These are phyloP conservation scores for Aspergillus novofumigatus DNA, from an alignment of 2,329 filamentous ascomycete species.

Conservation along the genomic window DNA sequence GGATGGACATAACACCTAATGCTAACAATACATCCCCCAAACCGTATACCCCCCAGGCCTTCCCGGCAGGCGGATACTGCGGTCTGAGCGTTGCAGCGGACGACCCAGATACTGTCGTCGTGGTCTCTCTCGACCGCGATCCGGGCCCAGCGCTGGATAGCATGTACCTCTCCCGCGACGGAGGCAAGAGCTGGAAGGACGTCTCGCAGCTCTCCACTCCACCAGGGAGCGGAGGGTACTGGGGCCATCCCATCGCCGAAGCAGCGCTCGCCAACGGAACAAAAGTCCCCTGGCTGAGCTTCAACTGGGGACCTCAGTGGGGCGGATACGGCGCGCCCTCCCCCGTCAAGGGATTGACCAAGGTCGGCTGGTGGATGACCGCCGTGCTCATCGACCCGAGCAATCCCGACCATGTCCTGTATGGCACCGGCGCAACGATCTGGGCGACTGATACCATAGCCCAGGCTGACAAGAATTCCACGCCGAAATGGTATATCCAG, in stretches of 20 bases:
- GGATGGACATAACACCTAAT: conserved; percentile 11
- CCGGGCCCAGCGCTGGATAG: conserved; percentile 13
- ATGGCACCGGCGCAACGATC: conserved; percentile 12
- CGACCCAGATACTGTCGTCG: conserved; percentile 11
- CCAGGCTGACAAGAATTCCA: conserved; percentile 4
- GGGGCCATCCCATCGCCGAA: conserved; percentile 12
- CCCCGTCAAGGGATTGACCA: conserved; percentile 10
- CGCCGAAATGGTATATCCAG: conserved; percentile 11
- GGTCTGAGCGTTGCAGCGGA: conserved; percentile 9
- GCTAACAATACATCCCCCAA: conserved; percentile 4
- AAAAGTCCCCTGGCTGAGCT: conserved; percentile 10
- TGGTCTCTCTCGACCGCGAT: conserved; percentile 9
- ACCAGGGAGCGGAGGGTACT: conserved; percentile 9
- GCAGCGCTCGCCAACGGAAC: conserved; percentile 12
- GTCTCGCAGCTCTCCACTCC: conserved; percentile 12
- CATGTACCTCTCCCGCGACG: conserved; percentile 13
- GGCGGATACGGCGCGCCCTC: conserved; percentile 12
- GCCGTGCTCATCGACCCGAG: conserved; percentile 11
- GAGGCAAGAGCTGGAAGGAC: conserved; percentile 12
- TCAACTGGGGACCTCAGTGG: conserved; percentile 14
- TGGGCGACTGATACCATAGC: conserved; percentile 11
- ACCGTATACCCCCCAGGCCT: conserved; percentile 9
- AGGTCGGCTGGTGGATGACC: conserved; percentile 16
- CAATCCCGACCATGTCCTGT: conserved; percentile 9
- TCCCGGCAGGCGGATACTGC: conserved; percentile 11